Evolutionary conservation across 306 rosid species (phyloP).

Genomic region (Castanopsis chinensis): DNA sequence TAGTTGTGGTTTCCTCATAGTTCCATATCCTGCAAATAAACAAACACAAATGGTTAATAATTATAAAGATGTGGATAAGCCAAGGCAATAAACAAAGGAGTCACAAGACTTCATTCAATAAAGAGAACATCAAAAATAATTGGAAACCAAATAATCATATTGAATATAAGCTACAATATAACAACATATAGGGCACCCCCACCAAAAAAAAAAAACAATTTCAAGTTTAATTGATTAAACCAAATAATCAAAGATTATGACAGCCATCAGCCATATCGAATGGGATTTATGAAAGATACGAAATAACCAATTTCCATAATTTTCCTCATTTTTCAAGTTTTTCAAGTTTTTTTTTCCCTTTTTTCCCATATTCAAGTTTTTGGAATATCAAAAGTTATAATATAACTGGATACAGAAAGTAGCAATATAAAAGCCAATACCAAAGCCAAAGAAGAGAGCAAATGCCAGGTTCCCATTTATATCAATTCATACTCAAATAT

Average conservation of each 20-base stretch:
- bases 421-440: background rate
- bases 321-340: background rate
- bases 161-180: background rate
- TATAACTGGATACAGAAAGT: background rate
- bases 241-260: background rate
- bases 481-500: background rate
- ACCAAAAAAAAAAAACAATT: background rate
- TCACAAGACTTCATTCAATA: background rate
- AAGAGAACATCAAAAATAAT: slow-evolving; percentile 11
- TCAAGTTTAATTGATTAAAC: background rate
- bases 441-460: background rate
- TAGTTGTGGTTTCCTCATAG: slow-evolving; percentile 72
- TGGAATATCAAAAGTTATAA: background rate
- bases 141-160: background rate
- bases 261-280: too few species aligned
- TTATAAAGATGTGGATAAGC: background rate
- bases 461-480: background rate
- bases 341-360: background rate
- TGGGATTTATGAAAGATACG: background rate
- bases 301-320: background rate
- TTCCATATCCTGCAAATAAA: slow-evolving; percentile 71
- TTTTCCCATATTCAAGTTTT: background rate
- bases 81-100: background rate
- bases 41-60: slow-evolving; percentile 23
- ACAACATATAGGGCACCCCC: background rate